Conservation (phyloP, 2,329 filamentous ascomycete species). For the Colletotrichum brevisporum region DNA sequence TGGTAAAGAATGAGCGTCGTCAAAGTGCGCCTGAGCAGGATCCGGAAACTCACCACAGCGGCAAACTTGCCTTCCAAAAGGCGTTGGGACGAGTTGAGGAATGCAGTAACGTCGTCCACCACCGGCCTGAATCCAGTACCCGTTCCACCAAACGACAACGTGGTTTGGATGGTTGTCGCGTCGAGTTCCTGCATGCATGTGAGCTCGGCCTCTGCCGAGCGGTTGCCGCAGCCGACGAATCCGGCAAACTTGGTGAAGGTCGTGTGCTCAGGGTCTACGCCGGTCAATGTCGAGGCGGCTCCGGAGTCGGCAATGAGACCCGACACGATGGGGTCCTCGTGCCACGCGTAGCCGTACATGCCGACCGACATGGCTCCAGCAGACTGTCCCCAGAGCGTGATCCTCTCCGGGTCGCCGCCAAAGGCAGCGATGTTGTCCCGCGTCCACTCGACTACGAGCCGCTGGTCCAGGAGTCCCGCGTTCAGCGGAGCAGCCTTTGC, state of each 20-base stretch:
- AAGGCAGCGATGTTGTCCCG: conserved; percentile 52
- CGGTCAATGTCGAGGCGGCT: conserved; percentile 13
- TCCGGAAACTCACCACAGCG: conserved; percentile 2
- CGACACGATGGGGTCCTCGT: conserved; percentile 26
- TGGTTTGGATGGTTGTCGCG: conserved; percentile 8
- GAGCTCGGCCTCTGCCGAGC: conserved; percentile 7
- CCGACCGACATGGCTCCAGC: conserved; percentile 26
- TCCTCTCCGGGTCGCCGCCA: conserved; percentile 46
- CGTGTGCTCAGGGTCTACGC: conserved; percentile 6
- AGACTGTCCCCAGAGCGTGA: conserved; percentile 42
- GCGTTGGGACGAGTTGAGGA: conserved; percentile 20
- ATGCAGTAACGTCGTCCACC: conserved; percentile 24
- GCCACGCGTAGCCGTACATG: conserved; percentile 31
- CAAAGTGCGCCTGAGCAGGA: too few species aligned
- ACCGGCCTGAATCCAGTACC: conserved; percentile 14
- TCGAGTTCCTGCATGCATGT: conserved; percentile 22
- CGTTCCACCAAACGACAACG: conserved; percentile 19
- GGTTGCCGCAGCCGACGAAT: conserved; percentile 15
- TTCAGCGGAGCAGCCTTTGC: conserved; percentile 47
- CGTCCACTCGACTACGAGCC: conserved; percentile 53
- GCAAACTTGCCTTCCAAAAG: conserved; percentile 25
- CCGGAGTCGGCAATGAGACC: conserved; percentile 32
- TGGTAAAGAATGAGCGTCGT: neutral
- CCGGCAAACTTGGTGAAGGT: conserved; percentile 24
- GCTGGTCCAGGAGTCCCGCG: conserved; percentile 49